Evolutionary conservation across 2,329 filamentous ascomycete species (phyloP), one percentile per base, ranked within the genome.

Genomic region (Fusarium neocosmosporiellum): DNA sequence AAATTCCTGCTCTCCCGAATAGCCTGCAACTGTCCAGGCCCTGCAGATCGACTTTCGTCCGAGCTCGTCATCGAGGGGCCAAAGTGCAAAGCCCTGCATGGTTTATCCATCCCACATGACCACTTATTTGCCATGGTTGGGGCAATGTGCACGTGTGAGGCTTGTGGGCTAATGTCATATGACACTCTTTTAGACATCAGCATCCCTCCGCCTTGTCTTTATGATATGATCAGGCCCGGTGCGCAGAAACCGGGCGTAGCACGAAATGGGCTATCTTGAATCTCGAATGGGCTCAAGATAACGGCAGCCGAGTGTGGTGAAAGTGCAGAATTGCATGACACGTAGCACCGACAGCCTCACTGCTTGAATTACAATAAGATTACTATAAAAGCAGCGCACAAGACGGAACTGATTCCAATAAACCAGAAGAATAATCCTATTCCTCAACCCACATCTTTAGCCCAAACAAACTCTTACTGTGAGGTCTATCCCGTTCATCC

Each of bases 311-410:
- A 14, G 20, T 24, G 20, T 24, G 20, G 20, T 43, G 7, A 9
- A 24, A 16, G 20, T 16, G 41, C 41, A 43, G 7, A 24, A 14
- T 16, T 43, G 22, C 41, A 16, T 43, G 3, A 22, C 20, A 43
- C 14, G 13, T 9, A 7, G 14, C 7, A 4, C 7, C 20, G 13
- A 43, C 41, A 43, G 20, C 41, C 13, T 9, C 7, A 24, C 41
- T 43, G 0, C 7, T 16, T 24, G 4, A 24, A 7, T 11, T 24
- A 13, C 13, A 1, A 24, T 1, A 16, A 5, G 2, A 16, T 24
- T 14, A 9, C 13, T 24, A 24, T 13, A 22, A 43, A 43, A 43
- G 20, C 41, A 24, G 41, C 13, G 1, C 7, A 16, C 41, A 3
- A 7, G 13, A 8, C 20, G n/a, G n/a, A n/a, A n/a, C 20, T 16